Base-by-base conservation (phyloP, 148 eudicot species). In the Amaranthus palmeri region DNA sequence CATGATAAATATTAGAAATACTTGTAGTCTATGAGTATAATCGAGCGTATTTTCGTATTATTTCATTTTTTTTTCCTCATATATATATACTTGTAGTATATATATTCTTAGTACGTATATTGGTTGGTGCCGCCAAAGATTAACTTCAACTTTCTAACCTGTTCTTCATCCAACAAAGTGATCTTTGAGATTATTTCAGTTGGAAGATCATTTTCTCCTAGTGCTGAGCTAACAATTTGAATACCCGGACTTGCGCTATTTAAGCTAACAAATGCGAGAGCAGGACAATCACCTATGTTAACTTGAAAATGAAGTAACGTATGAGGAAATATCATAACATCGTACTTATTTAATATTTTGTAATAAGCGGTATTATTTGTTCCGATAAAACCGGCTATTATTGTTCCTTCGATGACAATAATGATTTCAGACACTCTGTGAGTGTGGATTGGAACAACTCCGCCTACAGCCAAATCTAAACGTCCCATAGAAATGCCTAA, bases 401-500 rank as follows among this genome's bases (percentile, higher is more conserved):
- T 70, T 10, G 59, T 36, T 6, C 79, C 79, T 6, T 70, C 60
- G 15, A 63, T 6, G 1, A 76, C 51, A 4, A 63, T 4, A 2
- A 63, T 59, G 14, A 76, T 58, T 13, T 76, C 79, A 0, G 79
- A 76, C 9, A 55, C 52, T 2, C 79, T 55, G 51, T 76, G 79
- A 3, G 52, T 8, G 18, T 76, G 79, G 5, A 70, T 42, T 1
- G 70, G 74, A 4, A 76, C 59, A 5, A 40, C 70, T 10, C 79
- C 79, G 3, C 69, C 74, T 4, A 70, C 65, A 2, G 36, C 79
- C 2, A 76, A 8, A 65, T 76, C 79, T 6, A 76, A 54, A 48
- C 79, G 40, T 0, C 50, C 65, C 74, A 76, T 76, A 4, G 79
- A 59, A 9, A 76, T 56, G 25, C 79, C 79, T 47, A 76, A 50